Evolutionary conservation across 257 asterid species (phyloP).

Genomic region (Solanum lignicaule): DNA sequence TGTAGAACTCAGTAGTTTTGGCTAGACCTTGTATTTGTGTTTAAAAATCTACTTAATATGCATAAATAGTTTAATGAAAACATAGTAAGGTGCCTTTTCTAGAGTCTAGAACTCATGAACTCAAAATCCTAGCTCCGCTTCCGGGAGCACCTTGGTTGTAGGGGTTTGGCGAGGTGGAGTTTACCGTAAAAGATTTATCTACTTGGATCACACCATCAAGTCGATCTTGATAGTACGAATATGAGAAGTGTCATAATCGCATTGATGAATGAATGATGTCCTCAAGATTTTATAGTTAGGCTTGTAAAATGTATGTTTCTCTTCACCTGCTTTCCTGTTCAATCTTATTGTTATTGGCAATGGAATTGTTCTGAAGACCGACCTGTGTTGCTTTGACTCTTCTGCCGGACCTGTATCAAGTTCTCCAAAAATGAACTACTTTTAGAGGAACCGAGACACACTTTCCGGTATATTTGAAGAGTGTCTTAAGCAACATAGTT

Average conservation of each 20-base stretch:
- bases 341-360: background rate
- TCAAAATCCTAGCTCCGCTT: background rate
- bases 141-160: background rate
- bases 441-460: background rate
- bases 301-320: background rate
- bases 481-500: background rate
- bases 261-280: background rate
- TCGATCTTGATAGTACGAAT: background rate
- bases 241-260: background rate
- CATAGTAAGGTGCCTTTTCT: background rate
- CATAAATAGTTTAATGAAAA: background rate
- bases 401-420: background rate
- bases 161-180: background rate
- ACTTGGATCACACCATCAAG: background rate
- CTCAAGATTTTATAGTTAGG: background rate
- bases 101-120: background rate
- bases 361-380: background rate
- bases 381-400: background rate
- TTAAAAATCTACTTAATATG: background rate
- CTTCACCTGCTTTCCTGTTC: background rate
- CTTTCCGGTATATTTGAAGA: background rate
- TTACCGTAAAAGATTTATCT: background rate
- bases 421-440: background rate
- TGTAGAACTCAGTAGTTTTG: background rate
- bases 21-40: background rate